Base-by-base conservation (phyloP, 2,329 filamentous ascomycete species). In the Hymenoscyphus albidus region DNA sequence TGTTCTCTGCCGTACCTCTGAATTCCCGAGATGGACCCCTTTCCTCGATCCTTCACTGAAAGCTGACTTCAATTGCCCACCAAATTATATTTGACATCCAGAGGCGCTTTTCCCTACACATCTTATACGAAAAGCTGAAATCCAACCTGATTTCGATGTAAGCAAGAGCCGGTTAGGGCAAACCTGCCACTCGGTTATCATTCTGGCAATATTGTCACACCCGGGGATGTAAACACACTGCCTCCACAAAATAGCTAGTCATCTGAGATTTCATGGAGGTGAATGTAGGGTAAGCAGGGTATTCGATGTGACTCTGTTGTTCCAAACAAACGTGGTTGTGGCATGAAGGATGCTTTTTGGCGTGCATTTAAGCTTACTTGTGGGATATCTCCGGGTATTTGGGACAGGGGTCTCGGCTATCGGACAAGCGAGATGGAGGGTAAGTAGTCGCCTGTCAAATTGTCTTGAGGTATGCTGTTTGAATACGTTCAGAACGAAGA, bases 291-390 rank as follows among this genome's bases (percentile, higher is more conserved):
- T 42, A n/a, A 42, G 40, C 40, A 42, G 40, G 14, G 40, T n/a
- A 42, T 42, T 16, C 14, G n/a, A 42, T 42, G 40, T 42, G 40
- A 42, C 40, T 14, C 39, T 42, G 7, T 13, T 42, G 3, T 42
- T 42, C 39, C 39, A 42, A 42, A 42, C 10, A 42, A 55, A 27
- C 27, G 51, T 55, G 51, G n/a, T 55, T 55, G 51, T 55, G 51
- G 51, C 51, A 55, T 22, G 16, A n/a, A 14, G n/a, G 51, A 55
- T 31, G 51, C 22, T 55, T 55, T 14, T 12, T 9, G 40, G 40
- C n/a, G 40, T 42, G 40, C 40, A 42, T 42, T 42, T 42, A 42
- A 42, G 40, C 40, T 42, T 42, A 42, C 40, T 42, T 27, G 51
- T 55, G 51, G 18, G 51, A 55, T 32, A 27, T 55, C 13, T 18